These are phyloP conservation scores for Microbotryomycetes sp. DNA, from an alignment of 1,284 basidiomycete species.

Conservation along the genomic window DNA sequence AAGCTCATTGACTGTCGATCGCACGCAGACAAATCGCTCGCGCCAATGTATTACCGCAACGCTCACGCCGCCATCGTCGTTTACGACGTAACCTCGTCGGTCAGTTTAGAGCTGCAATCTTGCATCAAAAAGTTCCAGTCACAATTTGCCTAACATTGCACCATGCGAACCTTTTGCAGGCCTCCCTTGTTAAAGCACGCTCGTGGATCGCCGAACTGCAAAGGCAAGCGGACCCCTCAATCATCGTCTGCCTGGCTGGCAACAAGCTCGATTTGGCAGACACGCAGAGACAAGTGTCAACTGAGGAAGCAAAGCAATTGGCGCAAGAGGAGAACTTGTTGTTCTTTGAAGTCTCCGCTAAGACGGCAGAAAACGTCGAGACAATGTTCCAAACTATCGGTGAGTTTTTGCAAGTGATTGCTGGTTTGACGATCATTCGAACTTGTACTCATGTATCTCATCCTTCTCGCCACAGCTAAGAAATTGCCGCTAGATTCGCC, in stretches of 20 bases:
- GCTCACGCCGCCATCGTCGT: conserved; percentile 50
- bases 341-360: conserved; percentile 95
- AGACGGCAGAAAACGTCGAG: conserved; percentile 81
- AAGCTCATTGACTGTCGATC: neutral
- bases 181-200: conserved; percentile 86
- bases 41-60: conserved; percentile 88
- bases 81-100: conserved; percentile 14
- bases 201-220: conserved; percentile 95
- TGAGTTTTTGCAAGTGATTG: neutral
- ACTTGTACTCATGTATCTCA: neutral
- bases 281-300: conserved; percentile 57
- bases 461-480: conserved; percentile 9
- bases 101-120: neutral
- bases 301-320: conserved; percentile 84
- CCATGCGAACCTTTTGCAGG: conserved; percentile 35
- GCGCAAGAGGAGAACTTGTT: conserved; percentile 90
- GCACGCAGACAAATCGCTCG: conserved; percentile 40
- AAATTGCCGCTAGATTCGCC: conserved; percentile 22
- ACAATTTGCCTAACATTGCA: neutral
- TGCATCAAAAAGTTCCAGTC: neutral
- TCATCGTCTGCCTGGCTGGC: conserved; percentile 51
- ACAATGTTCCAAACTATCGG: conserved; percentile 81
- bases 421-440: conserved; percentile 34
- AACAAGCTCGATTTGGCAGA: conserved; percentile 87
- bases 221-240: conserved; percentile 84